These are phyloP conservation scores for Colletotrichum sp. DNA, from an alignment of 2,329 filamentous ascomycete genomes.

Conservation along the genomic window DNA sequence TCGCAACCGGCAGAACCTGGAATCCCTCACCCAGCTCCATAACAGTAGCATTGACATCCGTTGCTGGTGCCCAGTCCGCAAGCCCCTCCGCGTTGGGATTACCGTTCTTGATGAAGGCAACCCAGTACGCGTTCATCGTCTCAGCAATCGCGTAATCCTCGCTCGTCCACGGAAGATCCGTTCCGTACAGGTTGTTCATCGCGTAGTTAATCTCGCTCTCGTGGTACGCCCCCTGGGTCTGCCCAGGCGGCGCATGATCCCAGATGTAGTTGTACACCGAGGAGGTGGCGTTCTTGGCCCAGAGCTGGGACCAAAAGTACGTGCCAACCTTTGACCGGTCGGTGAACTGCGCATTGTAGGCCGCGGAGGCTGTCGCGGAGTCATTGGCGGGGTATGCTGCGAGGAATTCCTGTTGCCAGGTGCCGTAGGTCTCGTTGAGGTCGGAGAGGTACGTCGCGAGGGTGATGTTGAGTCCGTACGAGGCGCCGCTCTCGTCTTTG, in stretches of 20 bases:
- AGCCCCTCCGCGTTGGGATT: not conserved
- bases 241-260: conserved; percentile 27
- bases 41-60: not conserved
- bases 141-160: not conserved
- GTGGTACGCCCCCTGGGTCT: conserved; percentile 38
- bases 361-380: not conserved
- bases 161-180: not conserved
- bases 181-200: conserved; percentile 37
- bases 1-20: not conserved
- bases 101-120: not conserved
- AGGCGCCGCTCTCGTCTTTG: not conserved
- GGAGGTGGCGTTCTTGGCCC: not conserved
- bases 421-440: not conserved
- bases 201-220: conserved; percentile 42
- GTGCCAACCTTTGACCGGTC: not conserved
- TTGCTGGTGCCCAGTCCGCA: not conserved
- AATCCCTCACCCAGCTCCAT: not conserved
- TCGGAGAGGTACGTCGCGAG: not conserved
- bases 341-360: not conserved
- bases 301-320: not conserved
- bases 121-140: not conserved
- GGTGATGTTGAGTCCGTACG: not conserved
- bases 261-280: not conserved
- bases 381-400: not conserved
- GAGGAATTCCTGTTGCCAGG: not conserved